These are phyloP conservation scores for Filobasidium floriforme DNA, from an alignment of 768 basidiomycete genomes.

Conservation along the genomic window DNA sequence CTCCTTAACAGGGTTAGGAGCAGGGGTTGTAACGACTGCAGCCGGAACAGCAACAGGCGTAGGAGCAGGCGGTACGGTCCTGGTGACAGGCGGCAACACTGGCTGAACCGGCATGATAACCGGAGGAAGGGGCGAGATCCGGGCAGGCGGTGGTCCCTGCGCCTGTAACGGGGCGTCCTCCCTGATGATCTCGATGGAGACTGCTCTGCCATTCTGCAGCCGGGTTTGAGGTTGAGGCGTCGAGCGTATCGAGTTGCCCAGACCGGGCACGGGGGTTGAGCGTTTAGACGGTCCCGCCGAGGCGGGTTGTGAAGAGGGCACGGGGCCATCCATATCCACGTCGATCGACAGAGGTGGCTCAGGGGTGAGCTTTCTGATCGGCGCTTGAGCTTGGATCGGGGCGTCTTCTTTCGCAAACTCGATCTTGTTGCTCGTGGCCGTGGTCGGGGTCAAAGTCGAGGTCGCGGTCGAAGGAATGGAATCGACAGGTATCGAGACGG, in stretches of 20 bases:
- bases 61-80: no score
- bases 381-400: conserved; percentile 8
- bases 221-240: background rate
- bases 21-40: no score
- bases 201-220: background rate
- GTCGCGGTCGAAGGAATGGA: no score
- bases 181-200: background rate
- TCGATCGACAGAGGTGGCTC: background rate
- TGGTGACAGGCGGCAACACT: no score
- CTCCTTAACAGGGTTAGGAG: no score
- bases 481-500: background rate
- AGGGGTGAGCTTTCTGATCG: background rate
- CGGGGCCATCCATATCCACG: background rate
- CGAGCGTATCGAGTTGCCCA: background rate
- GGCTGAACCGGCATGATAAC: background rate
- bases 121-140: background rate
- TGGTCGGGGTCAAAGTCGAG: background rate
- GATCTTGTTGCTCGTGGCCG: background rate
- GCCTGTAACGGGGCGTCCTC: conserved; percentile 3
- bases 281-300: background rate
- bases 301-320: background rate
- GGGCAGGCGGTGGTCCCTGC: background rate
- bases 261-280: background rate
- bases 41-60: no score
- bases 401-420: conserved; percentile 1